A percentile compares a stretch with the other conserved stretches of the same genome.
Conservation (phyloP, 441 rosid genomes). For the Gossypium aridum region DNA sequence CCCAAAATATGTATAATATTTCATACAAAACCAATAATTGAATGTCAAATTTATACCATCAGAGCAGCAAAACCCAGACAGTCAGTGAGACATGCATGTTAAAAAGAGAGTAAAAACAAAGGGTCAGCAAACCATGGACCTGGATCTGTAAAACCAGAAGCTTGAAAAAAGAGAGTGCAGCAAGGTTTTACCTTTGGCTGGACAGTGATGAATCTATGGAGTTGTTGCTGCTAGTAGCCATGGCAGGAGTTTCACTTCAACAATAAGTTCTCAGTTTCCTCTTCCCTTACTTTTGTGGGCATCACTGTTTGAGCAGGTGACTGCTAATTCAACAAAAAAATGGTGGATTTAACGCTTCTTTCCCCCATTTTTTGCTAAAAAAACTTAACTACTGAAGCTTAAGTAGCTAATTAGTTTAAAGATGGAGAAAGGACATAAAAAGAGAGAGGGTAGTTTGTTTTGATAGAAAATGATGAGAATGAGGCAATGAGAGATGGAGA, state of each 20-base stretch:
- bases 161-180: neutral
- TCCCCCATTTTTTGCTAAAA: too few species aligned
- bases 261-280: neutral
- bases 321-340: neutral
- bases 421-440: neutral
- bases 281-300: neutral
- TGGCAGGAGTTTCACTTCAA: constrained; percentile 4
- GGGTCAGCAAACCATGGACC: neutral
- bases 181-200: constrained; percentile 24
- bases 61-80: neutral
- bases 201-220: constrained; percentile 19
- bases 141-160: neutral
- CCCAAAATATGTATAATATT: neutral
- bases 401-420: neutral
- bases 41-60: neutral
- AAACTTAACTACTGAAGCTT: neutral
- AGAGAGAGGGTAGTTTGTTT: too few species aligned
- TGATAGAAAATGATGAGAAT: too few species aligned
- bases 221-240: constrained; percentile 9
- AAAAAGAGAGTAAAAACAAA: neutral
- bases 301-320: neutral
- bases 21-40: neutral
- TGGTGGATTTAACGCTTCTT: too few species aligned
- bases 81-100: neutral
- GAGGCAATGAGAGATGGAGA: neutral